A percentile compares a stretch with the other conserved stretches of the same genome.
Evolutionary conservation across 345 rosid species (phyloP).

Genomic region (Lepidium didymum): DNA sequence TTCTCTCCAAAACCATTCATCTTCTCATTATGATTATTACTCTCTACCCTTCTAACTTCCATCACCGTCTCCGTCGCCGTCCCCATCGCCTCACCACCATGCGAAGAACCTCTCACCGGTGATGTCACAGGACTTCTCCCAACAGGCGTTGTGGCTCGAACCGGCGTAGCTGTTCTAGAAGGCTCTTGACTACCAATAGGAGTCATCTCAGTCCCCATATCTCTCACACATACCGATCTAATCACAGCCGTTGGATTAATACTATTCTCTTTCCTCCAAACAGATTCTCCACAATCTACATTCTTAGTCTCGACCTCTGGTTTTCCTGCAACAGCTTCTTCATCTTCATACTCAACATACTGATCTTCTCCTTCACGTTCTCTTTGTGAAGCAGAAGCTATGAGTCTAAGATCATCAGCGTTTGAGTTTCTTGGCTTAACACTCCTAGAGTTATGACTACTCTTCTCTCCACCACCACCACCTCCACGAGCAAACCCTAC

Average conservation of each 20-base stretch:
- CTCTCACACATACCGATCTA: conserved; percentile 75
- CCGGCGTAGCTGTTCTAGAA: conserved; percentile 77
- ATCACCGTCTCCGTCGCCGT: background rate
- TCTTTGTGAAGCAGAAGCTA: conserved; percentile 68
- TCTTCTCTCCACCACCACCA: conserved; percentile 33
- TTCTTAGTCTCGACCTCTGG: conserved; percentile 58
- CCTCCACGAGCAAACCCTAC: conserved; percentile 65
- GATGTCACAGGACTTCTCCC: conserved; percentile 74
- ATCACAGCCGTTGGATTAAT: conserved; percentile 37
- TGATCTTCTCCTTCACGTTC: conserved; percentile 60
- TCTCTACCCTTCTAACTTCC: conserved; percentile 10
- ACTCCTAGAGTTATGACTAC: conserved; percentile 22
- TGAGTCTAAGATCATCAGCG: conserved; percentile 82
- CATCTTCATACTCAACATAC: conserved; percentile 36
- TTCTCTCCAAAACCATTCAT: background rate
- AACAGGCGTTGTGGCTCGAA: conserved; percentile 70
- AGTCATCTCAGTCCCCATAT: conserved; percentile 99
- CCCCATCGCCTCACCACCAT: conserved; percentile 20
- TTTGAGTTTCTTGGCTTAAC: conserved; percentile 76
- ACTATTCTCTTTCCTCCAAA: conserved; percentile 51
- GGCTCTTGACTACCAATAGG: conserved; percentile 91
- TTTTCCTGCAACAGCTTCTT: conserved; percentile 24
- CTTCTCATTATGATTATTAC: background rate
- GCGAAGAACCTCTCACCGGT: conserved; percentile 48
- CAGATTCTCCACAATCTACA: conserved; percentile 61